Conservation (phyloP, 1,284 basidiomycete species). For the Fomitopsis palustris region DNA sequence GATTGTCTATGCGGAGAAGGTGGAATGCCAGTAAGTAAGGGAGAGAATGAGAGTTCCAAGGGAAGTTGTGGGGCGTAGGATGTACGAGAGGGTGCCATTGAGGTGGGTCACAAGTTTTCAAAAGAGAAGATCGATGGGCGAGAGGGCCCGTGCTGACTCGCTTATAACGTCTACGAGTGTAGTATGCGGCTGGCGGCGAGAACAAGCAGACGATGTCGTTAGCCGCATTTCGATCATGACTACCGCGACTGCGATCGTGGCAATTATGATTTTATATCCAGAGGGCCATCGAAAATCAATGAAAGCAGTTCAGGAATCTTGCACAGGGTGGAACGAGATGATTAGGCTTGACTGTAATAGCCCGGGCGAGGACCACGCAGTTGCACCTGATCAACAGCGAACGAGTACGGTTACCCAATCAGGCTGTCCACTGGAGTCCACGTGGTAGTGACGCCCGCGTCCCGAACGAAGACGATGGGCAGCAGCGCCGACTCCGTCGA, state of each 20-base stretch:
- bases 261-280: no score
- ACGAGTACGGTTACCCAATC: neutral
- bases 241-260: neutral
- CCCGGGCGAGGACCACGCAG: no score
- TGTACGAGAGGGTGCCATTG: neutral
- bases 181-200: neutral
- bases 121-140: neutral
- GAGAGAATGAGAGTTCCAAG: conserved; percentile 27
- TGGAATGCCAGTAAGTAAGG: conserved; percentile 25
- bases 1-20: conserved; percentile 10
- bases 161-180: conserved; percentile 7
- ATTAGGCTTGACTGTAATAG: no score
- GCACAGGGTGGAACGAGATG: neutral
- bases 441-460: neutral
- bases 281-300: no score
- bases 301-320: neutral
- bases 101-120: no score
- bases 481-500: neutral
- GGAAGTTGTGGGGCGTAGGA: conserved; percentile 16
- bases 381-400: no score
- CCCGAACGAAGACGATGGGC: neutral
- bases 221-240: conserved; percentile 1
- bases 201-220: neutral
- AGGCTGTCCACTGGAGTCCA: neutral
- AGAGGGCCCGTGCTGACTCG: neutral